phyloP scores from a whole-genome alignment of 805 yeast species.

The Suhomyces emberorum region DNA sequence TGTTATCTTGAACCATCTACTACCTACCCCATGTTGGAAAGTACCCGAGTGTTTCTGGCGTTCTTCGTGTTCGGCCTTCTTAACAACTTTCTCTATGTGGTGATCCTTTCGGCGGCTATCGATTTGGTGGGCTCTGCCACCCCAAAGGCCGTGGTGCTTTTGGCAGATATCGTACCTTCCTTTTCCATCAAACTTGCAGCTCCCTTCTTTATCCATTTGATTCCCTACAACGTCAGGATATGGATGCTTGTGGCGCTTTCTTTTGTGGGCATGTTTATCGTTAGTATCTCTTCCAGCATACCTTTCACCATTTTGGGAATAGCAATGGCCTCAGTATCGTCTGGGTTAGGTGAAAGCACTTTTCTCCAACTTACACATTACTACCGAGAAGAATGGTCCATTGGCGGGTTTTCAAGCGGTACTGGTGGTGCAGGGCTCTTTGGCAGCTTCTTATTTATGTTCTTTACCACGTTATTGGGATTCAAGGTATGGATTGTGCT shows the following conservation, averaged over 20 bases:
- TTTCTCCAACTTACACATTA: slow-evolving; percentile 84
- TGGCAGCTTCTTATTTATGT: slow-evolving; percentile 72
- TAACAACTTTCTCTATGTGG: slow-evolving; percentile 87
- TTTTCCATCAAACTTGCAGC: slow-evolving; percentile 66
- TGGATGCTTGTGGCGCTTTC: slow-evolving; percentile 55
- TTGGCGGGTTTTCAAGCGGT: slow-evolving; percentile 89
- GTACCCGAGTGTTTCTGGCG: slow-evolving; percentile 42
- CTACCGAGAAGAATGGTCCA: slow-evolving; percentile 51
- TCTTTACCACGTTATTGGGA: slow-evolving; percentile 66
- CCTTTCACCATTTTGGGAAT: slow-evolving; percentile 59
- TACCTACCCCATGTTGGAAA: slow-evolving; percentile 1
- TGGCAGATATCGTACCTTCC: slow-evolving; percentile 87
- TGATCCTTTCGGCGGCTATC: slow-evolving; percentile 86
- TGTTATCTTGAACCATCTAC: no score
- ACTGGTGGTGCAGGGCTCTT: slow-evolving; percentile 94
- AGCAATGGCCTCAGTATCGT: slow-evolving; percentile 71
- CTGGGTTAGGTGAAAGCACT: slow-evolving; percentile 90
- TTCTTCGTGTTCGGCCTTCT: slow-evolving; percentile 85
- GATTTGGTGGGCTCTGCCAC: slow-evolving; percentile 81
- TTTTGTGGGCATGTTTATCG: slow-evolving; percentile 67
- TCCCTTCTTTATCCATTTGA: slow-evolving; percentile 71
- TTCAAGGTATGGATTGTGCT: slow-evolving; percentile 54
- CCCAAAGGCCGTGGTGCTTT: slow-evolving; percentile 81
- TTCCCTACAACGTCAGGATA: slow-evolving; percentile 60
- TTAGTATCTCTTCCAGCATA: slow-evolving; percentile 39